Conservation (phyloP, 228 moss, liverwort and hornwort genomes). For the Sphagnum magellanicum region DNA sequence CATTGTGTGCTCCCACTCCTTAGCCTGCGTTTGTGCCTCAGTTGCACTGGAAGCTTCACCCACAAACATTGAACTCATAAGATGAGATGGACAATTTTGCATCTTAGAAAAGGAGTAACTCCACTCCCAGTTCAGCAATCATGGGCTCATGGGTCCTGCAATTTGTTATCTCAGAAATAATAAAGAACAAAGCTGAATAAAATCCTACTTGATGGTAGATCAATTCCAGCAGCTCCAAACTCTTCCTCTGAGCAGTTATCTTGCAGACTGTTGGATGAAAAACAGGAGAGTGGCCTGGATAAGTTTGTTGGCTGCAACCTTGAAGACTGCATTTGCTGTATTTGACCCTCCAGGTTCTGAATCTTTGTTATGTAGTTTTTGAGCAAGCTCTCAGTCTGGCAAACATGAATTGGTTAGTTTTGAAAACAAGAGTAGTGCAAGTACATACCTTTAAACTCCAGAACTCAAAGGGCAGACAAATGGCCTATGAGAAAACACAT, state of each 20-base stretch:
- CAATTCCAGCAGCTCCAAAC: not conserved
- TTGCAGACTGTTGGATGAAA: slow-evolving; percentile 24
- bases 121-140: not conserved
- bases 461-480: no score
- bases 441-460: no score
- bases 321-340: slow-evolving; percentile 40
- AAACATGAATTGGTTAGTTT: no score
- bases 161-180: not conserved
- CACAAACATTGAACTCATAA: slow-evolving; percentile 8
- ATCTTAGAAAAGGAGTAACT: not conserved
- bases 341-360: slow-evolving; percentile 65
- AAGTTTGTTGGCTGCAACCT: slow-evolving; percentile 2
- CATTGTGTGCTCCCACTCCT: slow-evolving; percentile 86
- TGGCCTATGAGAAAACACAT: no score
- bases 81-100: not conserved
- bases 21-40: slow-evolving; percentile 77
- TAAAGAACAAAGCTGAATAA: not conserved
- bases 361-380: slow-evolving; percentile 68
- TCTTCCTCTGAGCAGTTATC: slow-evolving; percentile 21
- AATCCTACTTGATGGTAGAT: not conserved
- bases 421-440: no score
- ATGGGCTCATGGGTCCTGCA: not conserved
- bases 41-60: slow-evolving; percentile 43
- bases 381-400: slow-evolving; percentile 57
- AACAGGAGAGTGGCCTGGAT: slow-evolving; percentile 27